A percentile compares a stretch with the other conserved stretches of the same genome.
Conservation (phyloP, 1,284 basidiomycete genomes). For the Apiotrichum montevideense region DNA sequence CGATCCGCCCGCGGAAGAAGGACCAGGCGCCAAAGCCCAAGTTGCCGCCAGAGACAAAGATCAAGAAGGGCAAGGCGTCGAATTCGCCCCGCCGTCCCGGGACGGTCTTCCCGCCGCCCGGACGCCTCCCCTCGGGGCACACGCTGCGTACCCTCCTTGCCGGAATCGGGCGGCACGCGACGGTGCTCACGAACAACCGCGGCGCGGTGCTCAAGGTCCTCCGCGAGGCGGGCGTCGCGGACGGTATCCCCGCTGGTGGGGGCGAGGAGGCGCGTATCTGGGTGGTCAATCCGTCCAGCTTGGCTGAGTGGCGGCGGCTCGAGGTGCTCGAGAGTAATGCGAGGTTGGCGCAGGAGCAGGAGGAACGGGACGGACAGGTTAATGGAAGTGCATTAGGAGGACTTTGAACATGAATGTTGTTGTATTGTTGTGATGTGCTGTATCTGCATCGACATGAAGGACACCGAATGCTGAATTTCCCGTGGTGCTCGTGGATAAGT, state of each 20-base stretch:
- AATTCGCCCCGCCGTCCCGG: slow-evolving; percentile 9
- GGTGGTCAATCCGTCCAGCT: slow-evolving; percentile 41
- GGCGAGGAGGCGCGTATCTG: slow-evolving; percentile 23
- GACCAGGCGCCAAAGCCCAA: neutral
- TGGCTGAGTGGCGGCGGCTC: slow-evolving; percentile 40
- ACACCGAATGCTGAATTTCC: too few relatives aligned
- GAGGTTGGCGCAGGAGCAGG: neutral
- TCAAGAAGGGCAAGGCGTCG: neutral
- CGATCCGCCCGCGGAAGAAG: neutral
- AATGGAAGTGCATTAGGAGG: too few relatives aligned
- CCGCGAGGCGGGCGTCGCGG: slow-evolving; percentile 33
- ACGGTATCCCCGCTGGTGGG: slow-evolving; percentile 23
- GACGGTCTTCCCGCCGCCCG: slow-evolving; percentile 12
- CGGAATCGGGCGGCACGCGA: slow-evolving; percentile 26
- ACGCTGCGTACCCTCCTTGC: slow-evolving; percentile 34
- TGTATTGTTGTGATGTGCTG: too few relatives aligned
- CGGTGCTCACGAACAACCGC: slow-evolving; percentile 42
- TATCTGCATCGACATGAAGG: too few relatives aligned
- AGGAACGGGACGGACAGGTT: too few relatives aligned
- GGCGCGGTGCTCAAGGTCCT: slow-evolving; percentile 40
- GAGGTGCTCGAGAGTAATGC: slow-evolving; percentile 33
- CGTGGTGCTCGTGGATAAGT: too few relatives aligned
- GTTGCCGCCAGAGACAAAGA: neutral
- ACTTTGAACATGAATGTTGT: too few relatives aligned
- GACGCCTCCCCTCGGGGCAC: slow-evolving; percentile 29